A percentile compares a stretch with the other conserved stretches of the same genome.
Conservation (phyloP, 345 rosid genomes). For the Eucalyptus cloeziana region DNA sequence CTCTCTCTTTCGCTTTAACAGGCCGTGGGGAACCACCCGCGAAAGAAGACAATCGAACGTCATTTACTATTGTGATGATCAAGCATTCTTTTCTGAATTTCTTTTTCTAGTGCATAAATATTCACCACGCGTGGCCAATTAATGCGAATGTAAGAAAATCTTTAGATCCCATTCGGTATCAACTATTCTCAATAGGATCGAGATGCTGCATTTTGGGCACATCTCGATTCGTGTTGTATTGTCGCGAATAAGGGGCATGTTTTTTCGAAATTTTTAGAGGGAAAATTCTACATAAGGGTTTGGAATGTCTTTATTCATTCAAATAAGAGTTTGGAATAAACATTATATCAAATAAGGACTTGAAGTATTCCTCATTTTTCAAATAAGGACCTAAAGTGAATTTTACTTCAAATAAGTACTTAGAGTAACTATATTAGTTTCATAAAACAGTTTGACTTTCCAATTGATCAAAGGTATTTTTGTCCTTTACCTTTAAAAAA, state of each 20-base stretch:
- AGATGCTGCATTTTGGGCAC: background rate
- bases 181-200: background rate
- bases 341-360: too few species aligned
- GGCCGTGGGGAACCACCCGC: background rate
- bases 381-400: too few species aligned
- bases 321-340: too few species aligned
- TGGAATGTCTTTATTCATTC: too few species aligned
- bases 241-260: background rate
- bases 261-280: background rate
- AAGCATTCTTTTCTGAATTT: background rate
- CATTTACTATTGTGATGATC: background rate
- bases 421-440: too few species aligned
- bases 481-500: too few species aligned
- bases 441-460: too few species aligned
- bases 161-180: background rate
- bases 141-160: background rate
- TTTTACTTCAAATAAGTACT: too few species aligned
- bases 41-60: background rate
- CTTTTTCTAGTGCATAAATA: too few species aligned
- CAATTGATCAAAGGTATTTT: too few species aligned
- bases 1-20: background rate
- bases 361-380: too few species aligned
- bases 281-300: too few species aligned
- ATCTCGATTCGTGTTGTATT: background rate
- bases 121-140: background rate